Percentiles rank a stretch among this genome's conserved stretches.
phyloP scores from a whole-genome alignment of 2,329 filamentous ascomycete species.

The Hypoxylon sp. region DNA sequence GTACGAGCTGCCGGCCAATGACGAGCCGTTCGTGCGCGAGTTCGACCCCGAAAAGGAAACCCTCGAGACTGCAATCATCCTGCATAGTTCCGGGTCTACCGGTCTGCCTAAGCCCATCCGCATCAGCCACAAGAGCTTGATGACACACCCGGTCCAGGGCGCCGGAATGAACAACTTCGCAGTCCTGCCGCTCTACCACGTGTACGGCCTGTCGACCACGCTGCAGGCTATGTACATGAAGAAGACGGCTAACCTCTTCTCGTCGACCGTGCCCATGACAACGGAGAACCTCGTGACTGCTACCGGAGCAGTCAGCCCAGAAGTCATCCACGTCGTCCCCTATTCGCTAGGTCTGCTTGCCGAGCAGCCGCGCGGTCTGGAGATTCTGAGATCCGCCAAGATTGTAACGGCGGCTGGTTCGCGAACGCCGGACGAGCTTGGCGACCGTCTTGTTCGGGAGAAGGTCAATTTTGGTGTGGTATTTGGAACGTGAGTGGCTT shows the following conservation, averaged over 20 bases:
- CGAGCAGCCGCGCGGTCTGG: constrained; percentile 67
- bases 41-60: constrained; percentile 31
- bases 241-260: constrained; percentile 53
- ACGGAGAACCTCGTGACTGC: constrained; percentile 26
- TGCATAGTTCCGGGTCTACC: constrained; percentile 60
- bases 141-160: constrained; percentile 29
- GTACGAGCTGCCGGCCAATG: background rate
- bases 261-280: constrained; percentile 51
- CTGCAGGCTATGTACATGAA: constrained; percentile 56
- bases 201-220: constrained; percentile 53
- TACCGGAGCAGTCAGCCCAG: background rate
- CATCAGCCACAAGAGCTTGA: constrained; percentile 52
- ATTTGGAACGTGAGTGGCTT: constrained; percentile 64
- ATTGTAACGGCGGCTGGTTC: constrained; percentile 70
- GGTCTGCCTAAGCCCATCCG: constrained; percentile 57
- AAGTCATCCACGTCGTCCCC: constrained; percentile 71
- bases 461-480: constrained; percentile 68
- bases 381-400: constrained; percentile 58
- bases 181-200: constrained; percentile 54
- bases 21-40: constrained; percentile 3
- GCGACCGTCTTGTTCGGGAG: constrained; percentile 62
- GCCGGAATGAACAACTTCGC: constrained; percentile 53
- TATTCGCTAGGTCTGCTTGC: constrained; percentile 73
- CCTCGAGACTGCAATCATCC: constrained; percentile 49
- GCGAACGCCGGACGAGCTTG: constrained; percentile 69